phyloP scores from a whole-genome alignment of 2,329 filamentous ascomycete species.

The Waltergamsia citrina region DNA sequence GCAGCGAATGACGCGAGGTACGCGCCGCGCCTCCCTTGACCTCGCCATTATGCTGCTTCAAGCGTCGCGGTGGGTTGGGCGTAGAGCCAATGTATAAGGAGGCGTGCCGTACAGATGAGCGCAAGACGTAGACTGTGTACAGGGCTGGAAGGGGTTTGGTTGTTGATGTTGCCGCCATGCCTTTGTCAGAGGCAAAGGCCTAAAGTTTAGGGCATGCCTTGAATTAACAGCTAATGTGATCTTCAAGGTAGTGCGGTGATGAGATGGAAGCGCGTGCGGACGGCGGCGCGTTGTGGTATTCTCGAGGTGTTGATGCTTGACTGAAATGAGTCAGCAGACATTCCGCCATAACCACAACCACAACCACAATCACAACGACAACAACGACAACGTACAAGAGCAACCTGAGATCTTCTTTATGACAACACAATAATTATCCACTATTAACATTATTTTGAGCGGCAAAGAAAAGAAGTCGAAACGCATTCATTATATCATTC shows the following conservation, averaged over 20 bases:
- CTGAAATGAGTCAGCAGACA: neutral
- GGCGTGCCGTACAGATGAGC: conserved; percentile 64
- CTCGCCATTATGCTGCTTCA: conserved; percentile 87
- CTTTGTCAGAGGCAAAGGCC: neutral
- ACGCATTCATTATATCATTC: no score
- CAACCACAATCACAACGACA: no score
- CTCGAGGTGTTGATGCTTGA: neutral
- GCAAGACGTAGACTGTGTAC: conserved; percentile 87
- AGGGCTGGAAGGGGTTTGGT: conserved; percentile 67
- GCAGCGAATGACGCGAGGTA: conserved; percentile 57
- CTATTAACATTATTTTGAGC: no score
- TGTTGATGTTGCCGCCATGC: neutral
- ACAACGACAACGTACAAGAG: no score
- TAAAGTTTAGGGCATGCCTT: no score
- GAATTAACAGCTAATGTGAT: no score
- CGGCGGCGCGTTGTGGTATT: neutral
- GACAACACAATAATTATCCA: no score
- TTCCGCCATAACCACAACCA: no score
- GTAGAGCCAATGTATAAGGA: conserved; percentile 87
- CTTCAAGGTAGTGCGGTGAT: no score
- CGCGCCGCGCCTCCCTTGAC: conserved; percentile 70
- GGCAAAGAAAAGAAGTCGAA: no score
- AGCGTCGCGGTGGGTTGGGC: conserved; percentile 72
- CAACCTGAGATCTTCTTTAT: no score
- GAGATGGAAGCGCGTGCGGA: no score